Evolutionary conservation across 2,329 filamentous ascomycete species (phyloP), one percentile per base, ranked within the genome.

Genomic region (Fusarium sp.): DNA sequence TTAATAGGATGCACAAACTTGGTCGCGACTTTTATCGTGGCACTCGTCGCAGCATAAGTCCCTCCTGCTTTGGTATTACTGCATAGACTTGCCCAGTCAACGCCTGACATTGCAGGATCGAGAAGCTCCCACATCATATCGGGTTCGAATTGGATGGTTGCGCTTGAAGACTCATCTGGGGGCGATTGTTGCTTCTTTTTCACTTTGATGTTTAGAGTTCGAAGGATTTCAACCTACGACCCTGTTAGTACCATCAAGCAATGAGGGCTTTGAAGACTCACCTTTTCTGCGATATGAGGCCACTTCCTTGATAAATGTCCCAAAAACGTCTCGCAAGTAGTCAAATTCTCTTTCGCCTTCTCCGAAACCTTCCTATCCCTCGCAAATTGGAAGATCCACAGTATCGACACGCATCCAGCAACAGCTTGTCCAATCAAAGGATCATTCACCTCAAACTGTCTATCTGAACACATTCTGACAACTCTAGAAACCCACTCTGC

Each of bases 361-460:
- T 63, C 57, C 1, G 73, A 67, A 0, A 75, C 72, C 7, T 76
- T 69, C 0, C 41, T 44, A 8, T 76, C 74, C 3, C 70, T 42
- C 10, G 74, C 73, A 44, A 76, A 76, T 6, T 76, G 74, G 4
- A 76, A 76, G 7, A 76, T 71, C 74, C 73, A 76, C 6, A 74
- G 49, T 35, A 76, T 72, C 0, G 72, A 73, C 3, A 73, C 65
- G 17, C 72, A 75, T 5, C 65, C 67, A 1, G 73, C 70, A 6
- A 76, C 67, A 5, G 67, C 68, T 7, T 71, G 67, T 23, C 74
- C 74, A 15, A 76, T 50, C 7, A 76, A 12, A 5, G 74, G 73
- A 41, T 76, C 73, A 12, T 67, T 70, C 2, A 76, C 67, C 11
- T 68, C 38, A 12, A 76, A 73, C 1, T 62, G 52, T 1, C 69